phyloP scores from a whole-genome alignment of 805 yeast genomes.

The Saccharomycopsis guyanensis region DNA sequence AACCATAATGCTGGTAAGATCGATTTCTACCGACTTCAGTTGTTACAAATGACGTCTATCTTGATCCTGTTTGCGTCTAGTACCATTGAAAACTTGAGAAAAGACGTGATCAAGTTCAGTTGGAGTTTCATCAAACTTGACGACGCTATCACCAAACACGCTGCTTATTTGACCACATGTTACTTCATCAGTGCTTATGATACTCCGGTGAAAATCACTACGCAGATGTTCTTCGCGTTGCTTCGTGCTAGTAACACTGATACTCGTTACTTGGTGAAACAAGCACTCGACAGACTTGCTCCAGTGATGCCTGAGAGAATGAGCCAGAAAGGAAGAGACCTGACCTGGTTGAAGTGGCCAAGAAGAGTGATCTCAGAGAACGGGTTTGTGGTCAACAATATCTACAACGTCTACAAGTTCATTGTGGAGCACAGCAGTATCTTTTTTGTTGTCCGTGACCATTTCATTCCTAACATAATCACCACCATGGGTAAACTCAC shows the following conservation, averaged over 20 bases:
- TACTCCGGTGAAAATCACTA: constrained; percentile 80
- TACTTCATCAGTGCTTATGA: constrained; percentile 82
- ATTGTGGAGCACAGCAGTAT: constrained; percentile 78
- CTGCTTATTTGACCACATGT: constrained; percentile 84
- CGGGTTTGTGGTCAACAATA: constrained; percentile 57
- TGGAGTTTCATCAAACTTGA: constrained; percentile 91
- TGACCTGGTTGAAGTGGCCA: constrained; percentile 85
- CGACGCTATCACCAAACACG: constrained; percentile 82
- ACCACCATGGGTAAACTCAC: constrained; percentile 90
- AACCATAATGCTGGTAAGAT: constrained; percentile 56
- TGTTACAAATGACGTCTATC: constrained; percentile 75
- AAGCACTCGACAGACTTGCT: constrained; percentile 81
- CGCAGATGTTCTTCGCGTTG: constrained; percentile 87
- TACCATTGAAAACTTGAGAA: constrained; percentile 52
- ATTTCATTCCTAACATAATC: constrained; percentile 80
- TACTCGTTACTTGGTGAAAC: constrained; percentile 72
- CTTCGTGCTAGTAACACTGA: constrained; percentile 80
- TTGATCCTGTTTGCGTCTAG: constrained; percentile 63
- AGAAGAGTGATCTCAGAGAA: constrained; percentile 87
- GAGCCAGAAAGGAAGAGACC: constrained; percentile 31
- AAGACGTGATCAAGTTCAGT: constrained; percentile 85
- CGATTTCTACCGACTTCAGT: constrained; percentile 68
- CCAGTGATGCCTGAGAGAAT: constrained; percentile 74
- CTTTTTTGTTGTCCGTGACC: constrained; percentile 80
- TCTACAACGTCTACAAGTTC: constrained; percentile 86